Conservation (phyloP, 805 yeast genomes). For the Cyberlindnera mycetangii region DNA sequence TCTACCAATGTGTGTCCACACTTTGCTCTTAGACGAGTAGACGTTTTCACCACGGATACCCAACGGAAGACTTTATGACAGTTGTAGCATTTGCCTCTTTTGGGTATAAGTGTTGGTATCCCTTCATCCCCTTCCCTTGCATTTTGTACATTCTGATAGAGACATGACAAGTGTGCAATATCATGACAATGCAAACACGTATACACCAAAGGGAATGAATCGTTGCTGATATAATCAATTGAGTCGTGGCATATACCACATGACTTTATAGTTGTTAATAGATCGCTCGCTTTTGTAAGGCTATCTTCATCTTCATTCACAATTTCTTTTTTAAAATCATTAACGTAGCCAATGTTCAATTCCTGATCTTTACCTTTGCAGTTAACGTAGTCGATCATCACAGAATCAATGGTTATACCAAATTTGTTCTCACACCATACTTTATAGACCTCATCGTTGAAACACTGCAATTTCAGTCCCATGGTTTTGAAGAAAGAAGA, state of each 20-base stretch:
- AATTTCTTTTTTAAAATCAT: slow-evolving; percentile 24
- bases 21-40: slow-evolving; percentile 6
- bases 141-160: slow-evolving; percentile 28
- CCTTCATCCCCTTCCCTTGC: background rate
- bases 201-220: slow-evolving; percentile 32
- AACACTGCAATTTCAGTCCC: slow-evolving; percentile 46
- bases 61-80: slow-evolving; percentile 7
- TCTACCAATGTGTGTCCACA: slow-evolving; percentile 2
- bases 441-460: slow-evolving; percentile 30
- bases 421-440: slow-evolving; percentile 24
- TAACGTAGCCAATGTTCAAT: slow-evolving; percentile 28
- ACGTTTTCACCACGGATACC: slow-evolving; percentile 9
- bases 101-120: slow-evolving; percentile 10
- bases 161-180: slow-evolving; percentile 39
- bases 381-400: slow-evolving; percentile 6
- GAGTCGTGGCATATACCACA: slow-evolving; percentile 33
- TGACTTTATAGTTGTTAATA: slow-evolving; percentile 24
- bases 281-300: slow-evolving; percentile 20
- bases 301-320: slow-evolving; percentile 12
- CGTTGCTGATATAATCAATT: slow-evolving; percentile 36
- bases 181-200: slow-evolving; percentile 37
- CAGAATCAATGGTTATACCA: slow-evolving; percentile 12
- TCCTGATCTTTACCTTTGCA: slow-evolving; percentile 11
- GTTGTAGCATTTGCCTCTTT: slow-evolving; percentile 10
- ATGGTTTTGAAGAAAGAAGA: slow-evolving; percentile 43